phyloP scores from a whole-genome alignment of 2,329 filamentous ascomycete genomes.

The Coniella lustricola region DNA sequence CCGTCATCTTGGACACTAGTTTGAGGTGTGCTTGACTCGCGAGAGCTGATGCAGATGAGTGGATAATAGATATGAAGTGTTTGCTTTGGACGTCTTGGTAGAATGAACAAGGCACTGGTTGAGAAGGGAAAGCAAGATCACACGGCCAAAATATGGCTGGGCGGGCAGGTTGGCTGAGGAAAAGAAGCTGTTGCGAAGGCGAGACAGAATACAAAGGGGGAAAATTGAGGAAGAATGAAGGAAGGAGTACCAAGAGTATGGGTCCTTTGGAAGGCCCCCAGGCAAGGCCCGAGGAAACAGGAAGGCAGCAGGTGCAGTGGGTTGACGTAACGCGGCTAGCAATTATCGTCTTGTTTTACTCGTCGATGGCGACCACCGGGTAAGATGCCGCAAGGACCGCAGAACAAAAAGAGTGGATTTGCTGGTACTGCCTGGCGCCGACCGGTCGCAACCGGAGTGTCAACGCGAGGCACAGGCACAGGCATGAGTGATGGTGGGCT shows the following conservation, averaged over 20 bases:
- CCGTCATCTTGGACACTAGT: conserved; percentile 23
- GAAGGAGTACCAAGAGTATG: no score
- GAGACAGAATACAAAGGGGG: not conserved
- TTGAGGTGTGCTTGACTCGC: not conserved
- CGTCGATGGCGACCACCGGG: no score
- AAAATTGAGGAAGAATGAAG: not conserved
- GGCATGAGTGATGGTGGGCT: not conserved
- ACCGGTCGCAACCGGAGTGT: not conserved
- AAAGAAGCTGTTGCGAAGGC: not conserved
- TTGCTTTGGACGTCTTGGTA: not conserved
- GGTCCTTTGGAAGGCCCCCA: no score
- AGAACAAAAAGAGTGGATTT: not conserved
- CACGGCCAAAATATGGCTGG: no score
- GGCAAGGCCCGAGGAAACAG: no score
- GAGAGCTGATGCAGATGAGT: not conserved
- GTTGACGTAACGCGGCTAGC: conserved; percentile 1
- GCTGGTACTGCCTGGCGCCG: not conserved
- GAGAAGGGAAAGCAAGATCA: no score
- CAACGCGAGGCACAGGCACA: not conserved
- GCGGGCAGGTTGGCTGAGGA: not conserved
- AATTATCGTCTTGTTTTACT: not conserved
- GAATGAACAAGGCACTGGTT: no score
- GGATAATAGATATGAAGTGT: not conserved
- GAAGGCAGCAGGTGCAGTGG: not conserved
- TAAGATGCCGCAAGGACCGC: not conserved